Percentiles rank a stretch among this genome's conserved stretches.
These are phyloP conservation scores for Backusella macrospora DNA, from an alignment of 192 early-diverging fungal genomes.

Conservation along the genomic window DNA sequence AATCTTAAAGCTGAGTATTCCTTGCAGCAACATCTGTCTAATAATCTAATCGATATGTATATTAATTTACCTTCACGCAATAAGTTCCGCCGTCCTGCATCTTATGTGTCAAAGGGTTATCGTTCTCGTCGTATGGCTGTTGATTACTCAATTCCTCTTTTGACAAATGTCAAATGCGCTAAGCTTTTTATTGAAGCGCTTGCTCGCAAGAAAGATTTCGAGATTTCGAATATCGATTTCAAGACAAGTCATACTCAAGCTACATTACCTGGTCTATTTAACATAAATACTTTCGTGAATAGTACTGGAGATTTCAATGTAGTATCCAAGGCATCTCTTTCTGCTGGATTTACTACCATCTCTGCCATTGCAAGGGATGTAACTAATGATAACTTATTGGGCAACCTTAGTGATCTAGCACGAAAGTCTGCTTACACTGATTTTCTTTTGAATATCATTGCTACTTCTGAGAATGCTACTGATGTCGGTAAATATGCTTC, in stretches of 20 bases:
- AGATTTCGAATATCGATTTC: slow-evolving; percentile 86
- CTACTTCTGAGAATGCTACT: slow-evolving; percentile 65
- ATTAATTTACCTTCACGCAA: slow-evolving; percentile 99
- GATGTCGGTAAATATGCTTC: slow-evolving; percentile 45
- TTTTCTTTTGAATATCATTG: slow-evolving; percentile 71
- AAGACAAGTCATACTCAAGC: slow-evolving; percentile 87
- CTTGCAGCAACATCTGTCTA: slow-evolving; percentile 91
- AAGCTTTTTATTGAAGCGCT: slow-evolving; percentile 98
- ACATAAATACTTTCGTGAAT: slow-evolving; percentile 73
- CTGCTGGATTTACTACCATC: slow-evolving; percentile 86
- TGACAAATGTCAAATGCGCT: slow-evolving; percentile 99
- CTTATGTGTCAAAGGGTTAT: slow-evolving; percentile 95
- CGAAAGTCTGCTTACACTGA: slow-evolving; percentile 73
- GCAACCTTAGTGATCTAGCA: slow-evolving; percentile 51
- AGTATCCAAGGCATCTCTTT: slow-evolving; percentile 74
- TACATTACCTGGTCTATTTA: slow-evolving; percentile 86
- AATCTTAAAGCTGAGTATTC: slow-evolving; percentile 85
- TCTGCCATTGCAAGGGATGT: slow-evolving; percentile 60
- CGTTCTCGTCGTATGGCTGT: slow-evolving; percentile 96
- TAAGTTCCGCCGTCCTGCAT: slow-evolving; percentile 92
- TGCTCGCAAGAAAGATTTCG: slow-evolving; percentile 64
- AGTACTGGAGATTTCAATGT: slow-evolving; percentile 58
- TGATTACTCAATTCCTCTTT: slow-evolving; percentile 94
- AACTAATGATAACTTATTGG: slow-evolving; percentile 44
- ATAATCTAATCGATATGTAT: slow-evolving; percentile 97